Conservation (phyloP, 768 basidiomycete species). For the Hebeloma cylindrosporum region DNA sequence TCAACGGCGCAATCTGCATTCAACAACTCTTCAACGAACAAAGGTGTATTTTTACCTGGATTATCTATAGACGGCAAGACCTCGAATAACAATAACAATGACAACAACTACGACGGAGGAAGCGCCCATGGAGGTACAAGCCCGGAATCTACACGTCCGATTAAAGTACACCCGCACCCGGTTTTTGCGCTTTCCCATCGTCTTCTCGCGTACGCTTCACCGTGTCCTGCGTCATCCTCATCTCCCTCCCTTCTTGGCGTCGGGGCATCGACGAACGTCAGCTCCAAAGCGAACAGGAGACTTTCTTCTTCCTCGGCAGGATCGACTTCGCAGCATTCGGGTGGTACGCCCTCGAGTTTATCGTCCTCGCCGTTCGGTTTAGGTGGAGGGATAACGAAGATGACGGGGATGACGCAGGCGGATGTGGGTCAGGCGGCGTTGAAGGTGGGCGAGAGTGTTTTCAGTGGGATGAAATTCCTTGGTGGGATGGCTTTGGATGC, state of each 20-base stretch:
- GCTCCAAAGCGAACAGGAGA: conserved; percentile 11
- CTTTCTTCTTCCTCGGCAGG: conserved; percentile 22
- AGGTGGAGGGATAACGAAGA: conserved; percentile 14
- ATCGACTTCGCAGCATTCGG: conserved; percentile 14
- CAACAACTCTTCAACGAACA: background rate
- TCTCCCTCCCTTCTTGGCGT: conserved; percentile 3
- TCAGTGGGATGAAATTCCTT: conserved; percentile 63
- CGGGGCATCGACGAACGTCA: background rate
- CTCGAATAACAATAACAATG: background rate
- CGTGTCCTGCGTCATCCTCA: conserved; percentile 10
- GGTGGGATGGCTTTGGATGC: conserved; percentile 62
- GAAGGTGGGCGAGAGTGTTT: conserved; percentile 59
- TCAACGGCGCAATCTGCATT: conserved; percentile 6
- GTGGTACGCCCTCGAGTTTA: conserved; percentile 3
- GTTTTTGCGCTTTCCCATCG: conserved; percentile 62
- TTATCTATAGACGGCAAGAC: conserved; percentile 8
- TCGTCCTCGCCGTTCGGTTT: conserved; percentile 24
- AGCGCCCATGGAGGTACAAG: conserved; percentile 1
- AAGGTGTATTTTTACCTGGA: background rate
- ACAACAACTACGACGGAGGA: background rate
- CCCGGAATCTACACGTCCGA: background rate
- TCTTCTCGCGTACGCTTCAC: conserved; percentile 57
- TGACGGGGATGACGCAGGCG: conserved; percentile 41
- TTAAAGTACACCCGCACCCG: conserved; percentile 35
- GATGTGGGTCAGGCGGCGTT: conserved; percentile 53